These are phyloP conservation scores for Diaporthe capsici DNA, from an alignment of 2,329 filamentous ascomycete genomes.

Conservation along the genomic window DNA sequence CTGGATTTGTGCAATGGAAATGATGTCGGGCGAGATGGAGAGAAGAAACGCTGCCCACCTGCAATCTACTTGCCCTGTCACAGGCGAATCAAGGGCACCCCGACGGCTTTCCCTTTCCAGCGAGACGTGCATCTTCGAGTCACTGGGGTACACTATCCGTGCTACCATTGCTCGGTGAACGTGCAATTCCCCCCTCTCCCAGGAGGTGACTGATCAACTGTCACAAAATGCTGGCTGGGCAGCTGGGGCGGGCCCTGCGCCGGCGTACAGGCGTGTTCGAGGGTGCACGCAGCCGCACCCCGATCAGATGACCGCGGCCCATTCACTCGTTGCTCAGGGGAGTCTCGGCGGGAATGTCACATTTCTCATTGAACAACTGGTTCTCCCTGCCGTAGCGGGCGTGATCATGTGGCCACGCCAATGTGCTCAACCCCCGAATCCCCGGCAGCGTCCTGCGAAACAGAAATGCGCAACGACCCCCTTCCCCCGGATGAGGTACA, in stretches of 20 bases:
- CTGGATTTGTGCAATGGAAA: slow-evolving; percentile 16
- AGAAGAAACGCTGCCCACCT: slow-evolving; percentile 15
- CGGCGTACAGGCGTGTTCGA: slow-evolving; percentile 22
- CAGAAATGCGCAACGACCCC: neutral
- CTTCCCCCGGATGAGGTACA: neutral
- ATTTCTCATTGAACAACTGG: slow-evolving; percentile 24
- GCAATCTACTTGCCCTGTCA: neutral
- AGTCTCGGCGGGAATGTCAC: neutral
- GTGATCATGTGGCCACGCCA: slow-evolving; percentile 30
- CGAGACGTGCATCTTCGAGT: slow-evolving; percentile 33
- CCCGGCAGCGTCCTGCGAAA: slow-evolving; percentile 23
- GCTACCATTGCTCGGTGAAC: slow-evolving; percentile 27
- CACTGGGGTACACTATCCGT: slow-evolving; percentile 31
- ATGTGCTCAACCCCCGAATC: slow-evolving; percentile 8
- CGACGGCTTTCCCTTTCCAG: slow-evolving; percentile 23
- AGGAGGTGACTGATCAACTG: slow-evolving; percentile 34
- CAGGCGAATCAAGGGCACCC: neutral
- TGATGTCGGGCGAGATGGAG: slow-evolving; percentile 19
- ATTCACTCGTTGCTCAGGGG: neutral
- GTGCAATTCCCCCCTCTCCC: slow-evolving; percentile 16
- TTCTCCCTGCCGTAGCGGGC: neutral
- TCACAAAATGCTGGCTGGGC: slow-evolving; percentile 29
- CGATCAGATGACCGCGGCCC: slow-evolving; percentile 14
- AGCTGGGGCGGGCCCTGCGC: slow-evolving; percentile 17
- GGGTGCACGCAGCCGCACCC: slow-evolving; percentile 28